Percentiles rank a stretch among this genome's conserved stretches.
Conservation (phyloP, 2,329 filamentous ascomycete species). For the Fusarium tjaetaba region DNA sequence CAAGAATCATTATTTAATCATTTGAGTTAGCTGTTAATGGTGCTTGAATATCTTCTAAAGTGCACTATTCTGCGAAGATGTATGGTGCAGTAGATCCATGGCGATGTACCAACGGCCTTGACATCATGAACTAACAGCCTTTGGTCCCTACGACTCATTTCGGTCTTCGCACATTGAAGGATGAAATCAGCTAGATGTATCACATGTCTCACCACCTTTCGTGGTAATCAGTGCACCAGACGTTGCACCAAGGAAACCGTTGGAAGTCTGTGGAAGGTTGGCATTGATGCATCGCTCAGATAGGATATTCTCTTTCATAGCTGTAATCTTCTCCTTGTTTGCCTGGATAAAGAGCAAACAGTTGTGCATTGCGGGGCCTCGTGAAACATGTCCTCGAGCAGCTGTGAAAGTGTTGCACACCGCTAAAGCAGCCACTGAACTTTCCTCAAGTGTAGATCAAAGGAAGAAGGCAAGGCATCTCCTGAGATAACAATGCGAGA, state of each 20-base stretch:
- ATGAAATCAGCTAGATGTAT: too few relatives aligned
- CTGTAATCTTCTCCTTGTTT: accelerated
- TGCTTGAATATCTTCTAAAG: too few relatives aligned
- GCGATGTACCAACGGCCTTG: accelerated
- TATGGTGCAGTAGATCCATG: accelerated
- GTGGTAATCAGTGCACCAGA: accelerated
- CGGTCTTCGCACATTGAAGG: too few relatives aligned
- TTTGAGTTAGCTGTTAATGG: too few relatives aligned
- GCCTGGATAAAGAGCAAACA: not conserved
- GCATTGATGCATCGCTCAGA: accelerated
- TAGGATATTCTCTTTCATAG: too few relatives aligned
- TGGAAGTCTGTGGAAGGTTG: not conserved
- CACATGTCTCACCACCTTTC: accelerated
- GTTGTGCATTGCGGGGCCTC: too few relatives aligned
- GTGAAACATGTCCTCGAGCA: not conserved
- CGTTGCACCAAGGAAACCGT: not conserved
- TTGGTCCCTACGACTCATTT: accelerated
- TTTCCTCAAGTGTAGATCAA: accelerated
- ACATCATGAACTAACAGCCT: accelerated
- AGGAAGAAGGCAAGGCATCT: accelerated
- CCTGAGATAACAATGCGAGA: accelerated
- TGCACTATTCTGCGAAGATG: too few relatives aligned
- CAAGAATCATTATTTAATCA: too few relatives aligned
- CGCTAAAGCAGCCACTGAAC: not conserved
- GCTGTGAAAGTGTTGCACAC: not conserved